Percentiles rank a stretch among this genome's conserved stretches.
phyloP scores from a whole-genome alignment of 768 basidiomycete genomes.

The Termitomyces sp. region DNA sequence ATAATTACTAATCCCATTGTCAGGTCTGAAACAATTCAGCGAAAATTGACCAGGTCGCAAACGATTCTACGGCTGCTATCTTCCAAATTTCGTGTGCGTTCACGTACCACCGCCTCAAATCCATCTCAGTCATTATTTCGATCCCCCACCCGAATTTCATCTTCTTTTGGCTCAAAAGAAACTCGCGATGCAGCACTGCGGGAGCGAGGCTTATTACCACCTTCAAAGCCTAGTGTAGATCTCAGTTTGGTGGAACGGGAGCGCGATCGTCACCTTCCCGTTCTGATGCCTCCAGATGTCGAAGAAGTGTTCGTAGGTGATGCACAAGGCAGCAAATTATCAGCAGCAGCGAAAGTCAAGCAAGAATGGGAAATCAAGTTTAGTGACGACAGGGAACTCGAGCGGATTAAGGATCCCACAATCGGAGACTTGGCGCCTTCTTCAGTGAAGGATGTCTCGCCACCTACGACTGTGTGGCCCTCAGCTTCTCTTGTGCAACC shows the following conservation, averaged over 20 bases:
- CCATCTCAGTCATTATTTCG: conserved; percentile 9
- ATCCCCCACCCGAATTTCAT: conserved; percentile 14
- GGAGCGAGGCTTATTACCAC: conserved; percentile 53
- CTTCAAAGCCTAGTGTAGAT: conserved; percentile 33
- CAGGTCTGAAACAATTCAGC: conserved; percentile 10
- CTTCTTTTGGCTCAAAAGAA: conserved; percentile 23
- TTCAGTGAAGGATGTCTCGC: conserved; percentile 1
- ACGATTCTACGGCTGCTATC: conserved; percentile 28
- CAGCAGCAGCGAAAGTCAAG: conserved; percentile 50
- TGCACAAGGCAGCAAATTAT: conserved; percentile 15
- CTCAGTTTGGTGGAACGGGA: conserved; percentile 35
- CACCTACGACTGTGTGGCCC: conserved; percentile 6
- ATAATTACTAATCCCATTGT: neutral
- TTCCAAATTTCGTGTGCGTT: conserved; percentile 22
- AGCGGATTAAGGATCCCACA: conserved; percentile 27
- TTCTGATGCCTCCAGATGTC: conserved; percentile 17
- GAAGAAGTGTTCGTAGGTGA: conserved; percentile 9
- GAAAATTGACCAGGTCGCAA: conserved; percentile 20
- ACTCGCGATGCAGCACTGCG: conserved; percentile 53
- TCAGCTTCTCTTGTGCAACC: neutral
- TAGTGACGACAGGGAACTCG: conserved; percentile 13
- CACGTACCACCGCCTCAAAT: neutral
- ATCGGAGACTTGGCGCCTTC: conserved; percentile 19
- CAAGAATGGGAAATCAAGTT: conserved; percentile 46
- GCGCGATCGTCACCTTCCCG: conserved; percentile 29